These are phyloP conservation scores for Pneumocystis oryctolagi DNA, from an alignment of 1,139 yeast species.

Conservation along the genomic window DNA sequence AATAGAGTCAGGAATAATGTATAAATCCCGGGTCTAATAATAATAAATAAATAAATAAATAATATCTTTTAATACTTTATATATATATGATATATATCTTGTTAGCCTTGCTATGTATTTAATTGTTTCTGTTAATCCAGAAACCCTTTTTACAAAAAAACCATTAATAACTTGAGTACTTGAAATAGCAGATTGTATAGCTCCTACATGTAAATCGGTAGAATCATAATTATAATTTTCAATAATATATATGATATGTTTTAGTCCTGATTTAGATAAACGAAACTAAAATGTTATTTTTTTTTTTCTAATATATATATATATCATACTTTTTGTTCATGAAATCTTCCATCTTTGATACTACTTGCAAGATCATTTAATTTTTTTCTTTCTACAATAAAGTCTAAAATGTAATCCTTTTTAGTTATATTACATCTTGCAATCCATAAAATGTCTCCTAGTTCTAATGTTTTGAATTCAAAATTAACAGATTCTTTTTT, in stretches of 20 bases:
- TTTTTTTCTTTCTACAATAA: slow-evolving; percentile 75
- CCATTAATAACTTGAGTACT: slow-evolving; percentile 51
- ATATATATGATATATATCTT: slow-evolving; percentile 28
- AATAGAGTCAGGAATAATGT: slow-evolving; percentile 15
- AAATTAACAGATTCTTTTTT: slow-evolving; percentile 30
- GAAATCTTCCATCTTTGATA: slow-evolving; percentile 69
- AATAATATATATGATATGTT: slow-evolving; percentile 58
- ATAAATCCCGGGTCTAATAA: slow-evolving; percentile 6
- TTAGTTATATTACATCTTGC: slow-evolving; percentile 49
- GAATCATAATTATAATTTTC: slow-evolving; percentile 50
- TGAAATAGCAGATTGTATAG: slow-evolving; percentile 65
- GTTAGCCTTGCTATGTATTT: slow-evolving; percentile 48
- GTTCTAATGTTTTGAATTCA: slow-evolving; percentile 45
- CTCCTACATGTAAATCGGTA: slow-evolving; percentile 38
- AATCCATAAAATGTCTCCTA: slow-evolving; percentile 86
- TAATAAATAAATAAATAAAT: neutral
- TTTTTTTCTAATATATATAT: too few species aligned
- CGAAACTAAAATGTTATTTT: slow-evolving; percentile 28
- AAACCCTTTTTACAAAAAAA: slow-evolving; percentile 56
- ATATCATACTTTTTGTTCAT: slow-evolving; percentile 49
- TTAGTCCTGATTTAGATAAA: slow-evolving; percentile 50
- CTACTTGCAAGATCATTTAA: slow-evolving; percentile 72
- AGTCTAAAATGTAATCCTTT: slow-evolving; percentile 56
- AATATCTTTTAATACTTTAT: slow-evolving; percentile 7
- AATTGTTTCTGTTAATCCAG: slow-evolving; percentile 61